Percentiles rank a stretch among this genome's conserved stretches.
Evolutionary conservation across 225 moss, liverwort and hornwort genomes (phyloP).

Genomic region (Thuidium tamariscinum): DNA sequence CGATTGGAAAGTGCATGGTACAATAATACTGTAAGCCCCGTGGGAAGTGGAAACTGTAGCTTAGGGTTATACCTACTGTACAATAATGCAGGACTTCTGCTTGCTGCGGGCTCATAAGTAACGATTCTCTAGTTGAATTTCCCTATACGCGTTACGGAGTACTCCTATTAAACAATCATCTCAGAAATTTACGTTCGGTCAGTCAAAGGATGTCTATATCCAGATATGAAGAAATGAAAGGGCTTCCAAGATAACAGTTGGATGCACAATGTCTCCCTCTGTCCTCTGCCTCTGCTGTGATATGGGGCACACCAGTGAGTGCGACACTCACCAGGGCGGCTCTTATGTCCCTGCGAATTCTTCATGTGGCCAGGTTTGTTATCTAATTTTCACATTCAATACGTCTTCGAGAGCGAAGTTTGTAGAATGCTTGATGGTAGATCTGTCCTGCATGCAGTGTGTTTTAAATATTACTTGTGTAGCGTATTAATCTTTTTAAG

Average conservation of each 20-base stretch:
- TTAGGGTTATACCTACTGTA: slow-evolving; percentile 56
- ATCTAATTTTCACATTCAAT: background rate
- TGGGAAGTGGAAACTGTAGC: slow-evolving; percentile 57
- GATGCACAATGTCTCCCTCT: background rate
- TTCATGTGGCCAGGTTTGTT: background rate
- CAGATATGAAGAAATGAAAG: background rate
- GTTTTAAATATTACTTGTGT: background rate
- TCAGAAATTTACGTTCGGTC: background rate
- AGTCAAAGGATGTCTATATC: background rate
- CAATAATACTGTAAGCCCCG: background rate
- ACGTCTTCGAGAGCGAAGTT: background rate
- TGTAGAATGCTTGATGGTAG: background rate
- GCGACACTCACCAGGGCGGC: background rate
- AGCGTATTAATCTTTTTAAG: background rate
- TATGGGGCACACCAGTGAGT: background rate
- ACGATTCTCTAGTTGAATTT: background rate
- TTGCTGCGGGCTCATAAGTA: slow-evolving; percentile 49
- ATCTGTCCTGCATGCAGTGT: background rate
- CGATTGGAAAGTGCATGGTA: slow-evolving; percentile 31
- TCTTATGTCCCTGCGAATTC: no score
- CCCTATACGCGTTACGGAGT: background rate
- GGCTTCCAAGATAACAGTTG: background rate
- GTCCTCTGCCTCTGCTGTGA: background rate
- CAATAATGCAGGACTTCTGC: slow-evolving; percentile 49
- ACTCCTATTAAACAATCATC: no score